A percentile compares a stretch with the other conserved stretches of the same genome.
phyloP scores from a whole-genome alignment of 2,329 filamentous ascomycete genomes.

The Emmonsiellopsis sp. region DNA sequence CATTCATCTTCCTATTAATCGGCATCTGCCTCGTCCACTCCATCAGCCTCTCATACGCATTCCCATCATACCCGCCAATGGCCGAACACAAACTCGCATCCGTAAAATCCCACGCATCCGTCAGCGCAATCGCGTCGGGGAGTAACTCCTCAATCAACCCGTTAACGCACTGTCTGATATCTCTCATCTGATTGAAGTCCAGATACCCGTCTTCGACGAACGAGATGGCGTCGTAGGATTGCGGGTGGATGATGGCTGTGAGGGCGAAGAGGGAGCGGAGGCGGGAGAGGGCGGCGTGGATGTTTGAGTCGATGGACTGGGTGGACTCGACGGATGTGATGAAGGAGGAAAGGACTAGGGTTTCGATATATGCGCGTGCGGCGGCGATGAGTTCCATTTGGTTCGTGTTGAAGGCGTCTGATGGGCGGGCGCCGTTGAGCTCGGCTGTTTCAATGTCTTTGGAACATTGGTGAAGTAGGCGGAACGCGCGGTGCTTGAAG shows the following conservation, averaged over 20 bases:
- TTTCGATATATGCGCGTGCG: constrained; percentile 20
- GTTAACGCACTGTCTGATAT: constrained; percentile 11
- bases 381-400: constrained; percentile 20
- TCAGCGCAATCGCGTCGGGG: constrained; percentile 17
- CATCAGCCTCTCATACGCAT: constrained; percentile 18
- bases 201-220: constrained; percentile 19
- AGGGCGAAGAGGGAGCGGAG: constrained; percentile 14
- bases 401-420: constrained; percentile 19
- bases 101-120: constrained; percentile 18
- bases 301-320: constrained; percentile 3
- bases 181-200: constrained; percentile 11
- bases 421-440: constrained; percentile 1
- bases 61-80: constrained; percentile 13
- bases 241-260: constrained; percentile 16
- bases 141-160: constrained; percentile 12
- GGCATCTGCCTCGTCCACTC: constrained; percentile 20
- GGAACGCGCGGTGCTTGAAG: constrained; percentile 18
- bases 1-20: constrained; percentile 15
- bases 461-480: constrained; percentile 8
- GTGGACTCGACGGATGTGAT: constrained; percentile 5
- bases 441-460: constrained; percentile 6
- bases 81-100: constrained; percentile 16
- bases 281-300: constrained; percentile 8
- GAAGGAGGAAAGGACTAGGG: constrained; percentile 17
- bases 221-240: constrained; percentile 17